Evolutionary conservation across 331 rosid species (phyloP), one percentile per base, ranked within the genome.

Genomic region (Quercus phellos): DNA sequence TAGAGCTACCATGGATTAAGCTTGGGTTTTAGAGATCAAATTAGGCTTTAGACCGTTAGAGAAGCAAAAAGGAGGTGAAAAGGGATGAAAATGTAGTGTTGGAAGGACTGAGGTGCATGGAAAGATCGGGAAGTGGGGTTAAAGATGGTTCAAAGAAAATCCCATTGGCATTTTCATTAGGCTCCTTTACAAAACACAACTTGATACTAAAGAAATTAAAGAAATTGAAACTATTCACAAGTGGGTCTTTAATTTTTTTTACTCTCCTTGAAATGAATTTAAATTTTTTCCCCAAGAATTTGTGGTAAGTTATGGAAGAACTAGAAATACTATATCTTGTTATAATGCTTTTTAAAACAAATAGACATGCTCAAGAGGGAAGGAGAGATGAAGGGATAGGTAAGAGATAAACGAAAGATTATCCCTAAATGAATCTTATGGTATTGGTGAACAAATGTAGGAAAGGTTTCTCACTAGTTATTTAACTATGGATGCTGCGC

Each of bases 91-190:
- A 61, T 4, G 86, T 78, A 32, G 75, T 84, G 74, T 55, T 6
- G 42, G 96, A 95, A 26, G 89, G 96, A n/a, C 93, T 91, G 79
- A 94, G 90, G 82, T 94, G 94, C 75, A 94, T 94, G 63, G 98
- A 90, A 76, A 91, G 98, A 90, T 94, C 93, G 55, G 94, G 96
- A 50, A 82, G 66, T 50, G 81, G 5, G 35, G 80, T 74, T 80
- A 92, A 82, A 79, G 88, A 77, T 19, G 90, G 81, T 78, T 93
- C 94, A 35, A 87, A 79, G 87, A 88, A 90, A 84, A 88, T 84
- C 90, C 94, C 98, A 67, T 90, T 90, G 98, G 93, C 98, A 93
- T 93, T 78, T 93, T 93, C 70, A 55, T 43, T 76, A 13, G 14
- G 46, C 4, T 1, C 21, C 51, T 69, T 24, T 14, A 17, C 72